These are phyloP conservation scores for Exserohilum rostratum DNA, from an alignment of 2,329 filamentous ascomycete species.

Conservation along the genomic window DNA sequence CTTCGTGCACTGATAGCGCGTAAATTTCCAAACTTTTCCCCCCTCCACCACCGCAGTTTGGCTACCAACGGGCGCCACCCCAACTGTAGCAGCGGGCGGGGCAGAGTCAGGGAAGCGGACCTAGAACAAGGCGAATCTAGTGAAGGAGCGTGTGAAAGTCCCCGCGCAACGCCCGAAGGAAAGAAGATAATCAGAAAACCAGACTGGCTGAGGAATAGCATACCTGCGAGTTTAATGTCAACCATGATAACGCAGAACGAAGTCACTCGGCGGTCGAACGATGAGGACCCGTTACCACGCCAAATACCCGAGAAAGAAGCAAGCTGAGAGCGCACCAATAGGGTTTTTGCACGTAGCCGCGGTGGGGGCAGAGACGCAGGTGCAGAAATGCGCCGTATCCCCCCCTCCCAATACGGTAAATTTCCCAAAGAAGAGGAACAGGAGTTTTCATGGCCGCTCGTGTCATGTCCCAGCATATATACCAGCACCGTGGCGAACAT, in stretches of 20 bases:
- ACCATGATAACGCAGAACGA: constrained; percentile 23
- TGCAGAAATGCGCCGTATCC: too few relatives aligned
- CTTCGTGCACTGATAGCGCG: constrained; percentile 30
- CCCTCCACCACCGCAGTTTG: constrained; percentile 29
- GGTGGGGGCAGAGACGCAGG: background rate
- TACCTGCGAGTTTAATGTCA: constrained; percentile 28
- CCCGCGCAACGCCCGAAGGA: constrained; percentile 5
- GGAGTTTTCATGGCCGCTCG: background rate
- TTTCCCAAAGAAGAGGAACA: too few relatives aligned
- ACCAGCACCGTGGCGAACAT: background rate
- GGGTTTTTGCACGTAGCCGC: background rate
- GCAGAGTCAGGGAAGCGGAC: constrained; percentile 5
- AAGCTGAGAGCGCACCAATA: background rate
- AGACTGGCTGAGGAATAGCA: constrained; percentile 28
- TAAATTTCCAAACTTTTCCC: constrained; percentile 28
- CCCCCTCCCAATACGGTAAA: too few relatives aligned
- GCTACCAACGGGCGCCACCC: constrained; percentile 9
- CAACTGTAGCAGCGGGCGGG: background rate
- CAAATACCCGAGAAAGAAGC: background rate
- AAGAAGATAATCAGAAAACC: constrained; percentile 21
- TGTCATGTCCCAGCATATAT: background rate
- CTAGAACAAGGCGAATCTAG: background rate
- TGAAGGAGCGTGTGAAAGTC: background rate
- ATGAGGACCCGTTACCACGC: background rate
- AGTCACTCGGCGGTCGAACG: constrained; percentile 1